Conservation (phyloP, 2,329 filamentous ascomycete genomes). For the Emergomyces africanus region DNA sequence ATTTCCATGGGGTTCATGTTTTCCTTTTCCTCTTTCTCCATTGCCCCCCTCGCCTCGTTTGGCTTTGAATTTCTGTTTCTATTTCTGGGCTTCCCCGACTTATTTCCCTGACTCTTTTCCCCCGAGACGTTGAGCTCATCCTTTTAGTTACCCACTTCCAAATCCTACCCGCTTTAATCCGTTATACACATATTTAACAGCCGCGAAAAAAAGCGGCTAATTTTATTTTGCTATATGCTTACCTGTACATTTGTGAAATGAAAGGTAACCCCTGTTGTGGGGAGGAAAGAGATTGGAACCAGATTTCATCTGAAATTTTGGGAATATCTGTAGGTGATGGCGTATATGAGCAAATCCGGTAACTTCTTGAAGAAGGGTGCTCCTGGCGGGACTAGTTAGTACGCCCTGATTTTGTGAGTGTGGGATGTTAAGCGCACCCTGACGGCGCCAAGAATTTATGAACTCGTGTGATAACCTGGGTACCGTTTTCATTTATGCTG, state of each 20-base stretch:
- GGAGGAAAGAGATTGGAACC: neutral
- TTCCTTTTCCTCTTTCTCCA: neutral
- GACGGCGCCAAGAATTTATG: neutral
- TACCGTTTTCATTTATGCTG: neutral
- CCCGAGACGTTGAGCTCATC: neutral
- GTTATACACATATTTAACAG: neutral
- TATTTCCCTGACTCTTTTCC: neutral
- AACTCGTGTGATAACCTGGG: neutral
- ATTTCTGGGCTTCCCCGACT: neutral
- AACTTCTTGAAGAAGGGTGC: neutral
- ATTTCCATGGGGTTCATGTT: neutral
- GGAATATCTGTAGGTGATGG: neutral
- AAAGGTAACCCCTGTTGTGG: neutral
- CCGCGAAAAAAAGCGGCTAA: neutral
- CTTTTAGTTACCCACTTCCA: neutral
- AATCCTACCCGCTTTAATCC: neutral
- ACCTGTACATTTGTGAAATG: neutral
- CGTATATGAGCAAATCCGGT: neutral
- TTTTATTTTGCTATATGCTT: neutral
- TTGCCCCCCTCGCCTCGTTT: neutral
- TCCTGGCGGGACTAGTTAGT: neutral
- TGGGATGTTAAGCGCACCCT: neutral
- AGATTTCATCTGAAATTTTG: neutral
- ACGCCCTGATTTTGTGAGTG: neutral
- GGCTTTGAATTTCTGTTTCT: neutral